Base-by-base conservation (phyloP, 352 stramenopile species). In the Plasmopara muralis region DNA sequence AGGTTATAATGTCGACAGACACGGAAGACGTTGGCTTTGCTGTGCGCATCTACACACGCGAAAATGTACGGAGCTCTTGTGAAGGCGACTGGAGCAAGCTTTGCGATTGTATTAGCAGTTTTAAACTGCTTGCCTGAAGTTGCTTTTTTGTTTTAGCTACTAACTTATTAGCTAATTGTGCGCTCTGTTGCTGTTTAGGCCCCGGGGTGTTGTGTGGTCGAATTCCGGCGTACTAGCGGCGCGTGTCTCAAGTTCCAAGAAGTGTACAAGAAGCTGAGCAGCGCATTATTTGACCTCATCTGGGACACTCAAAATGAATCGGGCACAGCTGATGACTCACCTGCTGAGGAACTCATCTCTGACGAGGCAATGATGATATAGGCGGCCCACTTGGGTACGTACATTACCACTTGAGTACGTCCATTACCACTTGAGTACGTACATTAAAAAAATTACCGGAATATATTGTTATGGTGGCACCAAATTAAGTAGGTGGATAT, bases 311-410 rank as follows among this genome's bases (percentile, higher is more conserved):
- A 77, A 20, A 64, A 72, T 30, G 55, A 68, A 52, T 30, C 42
- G 20, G 50, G 58, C 37, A 57, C 37, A 35, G 38, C 43, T 18
- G 43, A 59, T n/a, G 80, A 90, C 37, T 54, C 37, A 35, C 31
- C 43, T 18, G 43, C 60, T 16, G 80, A 90, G 43, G 80, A 90
- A 50, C 64, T 88, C 44, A 86, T 87, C 44, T 88, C 77, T 14
- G 80, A 90, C 50, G 77, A 88, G 53, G 75, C 74, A 45, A 83
- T 87, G 67, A 90, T 90, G 80, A 87, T 88, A 59, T 90, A 85
- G 44, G 44, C 14, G 15, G 41, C n/a, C 29, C 28, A 12, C 38
- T 25, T 25, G 20, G 20, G 20, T 25, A 25, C 20, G 44, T 45
- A 62, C 53, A 62, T 56, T 30, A 48, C 46, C 25, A 41, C 33